Evolutionary conservation across 139 green algal species (phyloP).

Genomic region (Tetradesmus lagerheimii): DNA sequence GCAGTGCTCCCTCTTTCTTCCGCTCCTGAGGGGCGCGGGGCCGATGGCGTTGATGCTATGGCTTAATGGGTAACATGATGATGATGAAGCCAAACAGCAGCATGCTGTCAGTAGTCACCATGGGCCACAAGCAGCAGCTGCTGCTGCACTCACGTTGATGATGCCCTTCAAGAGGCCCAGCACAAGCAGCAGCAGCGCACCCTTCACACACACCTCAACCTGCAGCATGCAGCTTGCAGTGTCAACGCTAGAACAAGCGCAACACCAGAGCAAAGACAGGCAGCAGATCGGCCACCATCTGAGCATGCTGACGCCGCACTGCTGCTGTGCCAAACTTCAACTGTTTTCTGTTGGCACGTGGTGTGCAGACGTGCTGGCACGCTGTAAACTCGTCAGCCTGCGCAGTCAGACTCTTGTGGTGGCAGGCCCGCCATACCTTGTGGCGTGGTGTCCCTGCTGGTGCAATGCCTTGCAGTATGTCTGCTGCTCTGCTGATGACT

Average conservation of each 20-base stretch:
- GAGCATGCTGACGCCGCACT: not conserved
- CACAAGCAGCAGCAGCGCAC: slow-evolving; percentile 47
- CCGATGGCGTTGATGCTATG: too few relatives aligned
- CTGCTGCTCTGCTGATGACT: not conserved
- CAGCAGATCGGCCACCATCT: too few relatives aligned
- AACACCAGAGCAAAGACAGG: not conserved
- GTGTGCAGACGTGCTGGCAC: not conserved
- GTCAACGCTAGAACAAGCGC: not conserved
- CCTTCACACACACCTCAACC: slow-evolving; percentile 58
- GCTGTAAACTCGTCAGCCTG: not conserved
- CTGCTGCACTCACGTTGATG: slow-evolving; percentile 47
- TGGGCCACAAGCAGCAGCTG: not conserved
- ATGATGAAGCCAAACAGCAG: too few relatives aligned
- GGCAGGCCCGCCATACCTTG: not conserved
- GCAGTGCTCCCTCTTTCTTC: too few relatives aligned
- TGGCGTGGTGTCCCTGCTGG: slow-evolving; percentile 1
- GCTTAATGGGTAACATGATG: too few relatives aligned
- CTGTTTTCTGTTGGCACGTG: too few relatives aligned
- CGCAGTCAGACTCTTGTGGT: not conserved
- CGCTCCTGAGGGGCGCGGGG: too few relatives aligned
- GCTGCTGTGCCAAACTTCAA: too few relatives aligned
- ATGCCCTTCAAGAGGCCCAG: slow-evolving; percentile 61
- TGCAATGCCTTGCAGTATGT: slow-evolving; percentile 27
- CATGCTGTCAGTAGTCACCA: not conserved
- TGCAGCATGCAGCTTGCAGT: not conserved